A percentile compares a stretch with the other conserved stretches of the same genome.
Conservation (phyloP, 23 red algal species). For the Agarophyton chilense region DNA sequence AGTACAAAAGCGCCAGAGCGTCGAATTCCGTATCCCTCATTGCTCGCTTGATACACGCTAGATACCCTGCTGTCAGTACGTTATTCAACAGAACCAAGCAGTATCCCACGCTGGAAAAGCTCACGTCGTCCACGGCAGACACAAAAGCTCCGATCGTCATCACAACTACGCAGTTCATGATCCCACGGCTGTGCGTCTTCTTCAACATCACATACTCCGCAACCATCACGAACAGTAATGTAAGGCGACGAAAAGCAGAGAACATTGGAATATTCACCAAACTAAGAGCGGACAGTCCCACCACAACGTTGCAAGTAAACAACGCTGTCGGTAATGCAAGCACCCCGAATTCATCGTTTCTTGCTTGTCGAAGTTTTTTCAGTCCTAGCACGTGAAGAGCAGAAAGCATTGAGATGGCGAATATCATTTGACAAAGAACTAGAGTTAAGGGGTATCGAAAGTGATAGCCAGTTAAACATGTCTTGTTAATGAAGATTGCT, state of each 20-base stretch:
- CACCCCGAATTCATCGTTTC: conserved; percentile 23
- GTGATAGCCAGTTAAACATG: conserved; percentile 82
- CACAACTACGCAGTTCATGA: conserved; percentile 73
- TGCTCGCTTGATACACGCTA: conserved; percentile 87
- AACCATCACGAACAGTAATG: conserved; percentile 91
- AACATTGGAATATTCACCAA: conserved; percentile 99
- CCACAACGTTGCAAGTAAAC: conserved; percentile 86
- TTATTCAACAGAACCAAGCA: conserved; percentile 94
- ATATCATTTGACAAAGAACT: conserved; percentile 65
- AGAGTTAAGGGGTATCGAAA: conserved; percentile 77
- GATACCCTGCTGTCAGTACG: conserved; percentile 84
- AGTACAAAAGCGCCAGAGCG: conserved; percentile 83
- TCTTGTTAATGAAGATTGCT: conserved; percentile 92
- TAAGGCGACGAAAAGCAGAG: conserved; percentile 93
- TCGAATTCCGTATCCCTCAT: conserved; percentile 62
- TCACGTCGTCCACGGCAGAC: conserved; percentile 84
- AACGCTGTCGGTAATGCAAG: conserved; percentile 59
- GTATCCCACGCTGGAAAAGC: conserved; percentile 84
- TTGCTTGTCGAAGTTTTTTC: conserved; percentile 30
- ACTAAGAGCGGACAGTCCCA: conserved; percentile 83
- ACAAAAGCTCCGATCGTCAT: conserved; percentile 93
- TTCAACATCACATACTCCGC: conserved; percentile 80
- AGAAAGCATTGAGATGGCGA: conserved; percentile 61
- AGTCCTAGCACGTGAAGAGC: conserved; percentile 36
- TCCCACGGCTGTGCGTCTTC: conserved; percentile 63